Conservation (phyloP, 2,329 filamentous ascomycete species). For the Periconia sp. region DNA sequence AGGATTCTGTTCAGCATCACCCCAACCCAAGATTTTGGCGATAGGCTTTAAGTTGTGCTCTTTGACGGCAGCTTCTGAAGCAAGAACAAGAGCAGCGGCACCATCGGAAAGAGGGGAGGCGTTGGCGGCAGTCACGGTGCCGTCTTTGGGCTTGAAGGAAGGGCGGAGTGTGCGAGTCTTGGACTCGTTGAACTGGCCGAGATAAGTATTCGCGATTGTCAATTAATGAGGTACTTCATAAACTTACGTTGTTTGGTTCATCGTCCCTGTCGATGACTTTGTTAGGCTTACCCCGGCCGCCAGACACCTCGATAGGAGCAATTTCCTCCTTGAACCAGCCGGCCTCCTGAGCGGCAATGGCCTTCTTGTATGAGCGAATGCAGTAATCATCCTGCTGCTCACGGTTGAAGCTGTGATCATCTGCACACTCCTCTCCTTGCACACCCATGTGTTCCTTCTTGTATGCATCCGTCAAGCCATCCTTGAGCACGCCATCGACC, state of each 20-base stretch:
- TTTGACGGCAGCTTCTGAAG: slow-evolving; percentile 92
- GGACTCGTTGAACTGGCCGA: slow-evolving; percentile 52
- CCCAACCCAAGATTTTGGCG: slow-evolving; percentile 97
- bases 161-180: slow-evolving; percentile 62
- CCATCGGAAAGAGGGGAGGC: slow-evolving; percentile 96
- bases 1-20: slow-evolving; percentile 86
- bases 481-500: slow-evolving; percentile 89
- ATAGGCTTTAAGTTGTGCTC: slow-evolving; percentile 88
- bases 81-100: slow-evolving; percentile 86
- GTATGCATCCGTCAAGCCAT: slow-evolving; percentile 92
- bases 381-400: slow-evolving; percentile 94
- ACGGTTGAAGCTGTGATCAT: slow-evolving; percentile 77
- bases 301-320: slow-evolving; percentile 81
- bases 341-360: slow-evolving; percentile 78
- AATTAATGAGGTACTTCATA: slow-evolving; percentile 6
- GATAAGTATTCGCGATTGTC: slow-evolving; percentile 16
- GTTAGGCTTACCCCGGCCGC: slow-evolving; percentile 85
- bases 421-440: slow-evolving; percentile 85
- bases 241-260: slow-evolving; percentile 82
- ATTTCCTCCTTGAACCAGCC: slow-evolving; percentile 87
- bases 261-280: slow-evolving; percentile 83
- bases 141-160: slow-evolving; percentile 78
- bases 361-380: slow-evolving; percentile 92
- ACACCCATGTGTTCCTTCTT: slow-evolving; percentile 98
- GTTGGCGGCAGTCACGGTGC: slow-evolving; percentile 94